Conservation (phyloP, 495 filamentous ascomycete species). For the Hypomontagnella submonticulosa region DNA sequence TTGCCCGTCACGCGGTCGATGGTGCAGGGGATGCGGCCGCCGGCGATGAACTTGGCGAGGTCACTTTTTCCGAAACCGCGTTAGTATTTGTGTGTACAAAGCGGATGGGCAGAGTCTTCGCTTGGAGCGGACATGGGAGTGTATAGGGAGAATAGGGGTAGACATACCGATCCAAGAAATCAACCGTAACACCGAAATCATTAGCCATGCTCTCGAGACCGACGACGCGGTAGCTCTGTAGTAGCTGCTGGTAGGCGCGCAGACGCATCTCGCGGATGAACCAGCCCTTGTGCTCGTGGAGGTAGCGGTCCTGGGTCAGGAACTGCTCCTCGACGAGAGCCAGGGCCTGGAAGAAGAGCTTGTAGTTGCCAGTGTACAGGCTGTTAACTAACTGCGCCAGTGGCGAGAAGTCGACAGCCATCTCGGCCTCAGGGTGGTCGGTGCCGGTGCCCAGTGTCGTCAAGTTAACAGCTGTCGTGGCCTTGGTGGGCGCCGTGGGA, state of each 20-base stretch:
- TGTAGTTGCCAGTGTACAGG: conserved; percentile 92
- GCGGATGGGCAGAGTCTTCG: too few relatives aligned
- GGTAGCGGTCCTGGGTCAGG: conserved; percentile 90
- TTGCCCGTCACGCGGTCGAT: conserved; percentile 91
- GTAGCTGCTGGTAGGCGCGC: conserved; percentile 91
- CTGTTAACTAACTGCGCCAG: conserved; percentile 88
- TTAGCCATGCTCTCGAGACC: conserved; percentile 94
- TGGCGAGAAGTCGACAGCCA: conserved; percentile 79
- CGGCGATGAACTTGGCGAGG: conserved; percentile 96
- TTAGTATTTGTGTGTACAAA: too few relatives aligned
- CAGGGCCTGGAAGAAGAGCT: conserved; percentile 88
- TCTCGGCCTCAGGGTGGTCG: conserved; percentile 79
- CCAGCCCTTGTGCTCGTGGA: conserved; percentile 93
- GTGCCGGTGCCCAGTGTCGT: conserved; percentile 77
- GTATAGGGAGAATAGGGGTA: neutral
- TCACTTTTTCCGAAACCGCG: conserved; percentile 67
- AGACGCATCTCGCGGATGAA: conserved; percentile 98
- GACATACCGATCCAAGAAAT: conserved; percentile 89
- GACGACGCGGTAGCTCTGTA: conserved; percentile 98
- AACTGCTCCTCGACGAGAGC: conserved; percentile 94
- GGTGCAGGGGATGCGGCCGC: conserved; percentile 90
- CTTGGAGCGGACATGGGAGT: neutral
- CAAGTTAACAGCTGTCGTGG: conserved; percentile 80
- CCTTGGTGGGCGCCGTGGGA: conserved; percentile 64
- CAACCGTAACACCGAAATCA: conserved; percentile 94